Conservation (phyloP, 2,329 filamentous ascomycete species). For the Microdochium nivale region DNA sequence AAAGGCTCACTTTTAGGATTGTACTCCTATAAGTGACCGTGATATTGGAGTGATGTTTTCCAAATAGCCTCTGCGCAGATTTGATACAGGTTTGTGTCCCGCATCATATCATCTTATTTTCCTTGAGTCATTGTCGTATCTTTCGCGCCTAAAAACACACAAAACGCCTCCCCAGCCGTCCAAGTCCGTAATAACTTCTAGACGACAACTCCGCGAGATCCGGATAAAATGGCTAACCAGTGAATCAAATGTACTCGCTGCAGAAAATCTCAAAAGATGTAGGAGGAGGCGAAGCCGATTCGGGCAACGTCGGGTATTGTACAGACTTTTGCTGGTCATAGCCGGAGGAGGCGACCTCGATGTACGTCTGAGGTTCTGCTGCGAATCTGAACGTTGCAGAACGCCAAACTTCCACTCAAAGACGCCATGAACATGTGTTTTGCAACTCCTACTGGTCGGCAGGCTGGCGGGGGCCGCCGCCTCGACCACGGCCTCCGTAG, state of each 20-base stretch:
- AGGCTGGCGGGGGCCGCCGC: constrained; percentile 12
- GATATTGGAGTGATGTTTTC: not conserved
- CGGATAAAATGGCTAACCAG: constrained; percentile 1
- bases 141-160: constrained; percentile 1
- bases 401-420: too few relatives aligned
- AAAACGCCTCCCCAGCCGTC: not conserved
- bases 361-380: not conserved
- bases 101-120: not conserved
- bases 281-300: not conserved
- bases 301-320: not conserved
- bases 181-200: not conserved
- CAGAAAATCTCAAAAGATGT: not conserved
- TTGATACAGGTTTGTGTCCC: not conserved
- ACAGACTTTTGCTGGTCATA: constrained; percentile 1
- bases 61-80: not conserved
- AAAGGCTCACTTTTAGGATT: not conserved
- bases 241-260: constrained; percentile 1
- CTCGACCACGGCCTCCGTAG: constrained; percentile 33
- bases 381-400: not conserved
- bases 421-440: too few relatives aligned
- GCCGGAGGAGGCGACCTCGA: not conserved
- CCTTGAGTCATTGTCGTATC: not conserved
- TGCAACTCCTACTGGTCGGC: constrained; percentile 9
- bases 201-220: not conserved
- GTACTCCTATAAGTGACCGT: too few relatives aligned